These are phyloP conservation scores for Litchi chinensis DNA, from an alignment of 345 rosid species.

Conservation along the genomic window DNA sequence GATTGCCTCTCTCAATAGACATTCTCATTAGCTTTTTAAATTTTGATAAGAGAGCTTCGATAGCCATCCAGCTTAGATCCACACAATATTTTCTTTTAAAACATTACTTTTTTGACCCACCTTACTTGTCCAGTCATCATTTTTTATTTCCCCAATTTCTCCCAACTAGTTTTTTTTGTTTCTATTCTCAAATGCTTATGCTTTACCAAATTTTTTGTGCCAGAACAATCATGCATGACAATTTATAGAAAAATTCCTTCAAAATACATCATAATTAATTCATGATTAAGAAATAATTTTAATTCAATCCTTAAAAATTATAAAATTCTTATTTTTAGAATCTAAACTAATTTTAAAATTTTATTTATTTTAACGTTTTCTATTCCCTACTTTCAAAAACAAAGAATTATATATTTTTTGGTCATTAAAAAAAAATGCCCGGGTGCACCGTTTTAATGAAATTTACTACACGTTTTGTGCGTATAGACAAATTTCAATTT, in stretches of 20 bases:
- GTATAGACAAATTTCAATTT: too few relatives aligned
- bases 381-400: neutral
- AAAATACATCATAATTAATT: too few relatives aligned
- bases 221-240: neutral
- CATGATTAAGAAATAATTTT: too few relatives aligned
- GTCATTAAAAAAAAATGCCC: too few relatives aligned
- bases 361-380: too few relatives aligned
- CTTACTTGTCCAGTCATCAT: neutral
- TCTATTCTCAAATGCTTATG: too few relatives aligned
- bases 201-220: neutral
- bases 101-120: constrained; percentile 38
- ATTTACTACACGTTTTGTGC: too few relatives aligned
- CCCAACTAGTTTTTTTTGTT: neutral
- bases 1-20: constrained; percentile 24
- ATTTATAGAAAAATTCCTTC: too few relatives aligned
- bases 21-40: constrained; percentile 26
- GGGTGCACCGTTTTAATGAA: too few relatives aligned
- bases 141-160: neutral
- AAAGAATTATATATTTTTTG: neutral
- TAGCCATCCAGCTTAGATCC: constrained; percentile 34
- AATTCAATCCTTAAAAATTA: neutral
- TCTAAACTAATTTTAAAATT: neutral
- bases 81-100: constrained; percentile 29
- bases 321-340: neutral
- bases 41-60: constrained; percentile 14